Conservation (phyloP, 1,284 basidiomycete species). For the Cystobasidium pallidum region DNA sequence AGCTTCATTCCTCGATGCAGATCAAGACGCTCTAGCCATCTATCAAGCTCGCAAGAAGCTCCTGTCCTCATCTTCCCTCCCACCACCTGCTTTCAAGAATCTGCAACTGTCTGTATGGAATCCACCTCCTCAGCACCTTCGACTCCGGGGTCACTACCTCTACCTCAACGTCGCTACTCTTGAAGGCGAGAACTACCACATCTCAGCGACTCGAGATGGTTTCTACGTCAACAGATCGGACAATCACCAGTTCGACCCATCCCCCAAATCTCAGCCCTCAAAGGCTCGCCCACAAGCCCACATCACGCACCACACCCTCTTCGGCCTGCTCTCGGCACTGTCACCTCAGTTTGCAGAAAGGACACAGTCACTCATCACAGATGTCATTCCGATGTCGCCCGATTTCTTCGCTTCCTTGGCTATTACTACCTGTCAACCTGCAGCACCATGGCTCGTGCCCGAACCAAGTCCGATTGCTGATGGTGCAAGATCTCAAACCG, state of each 20-base stretch:
- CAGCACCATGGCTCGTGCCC: constrained; percentile 62
- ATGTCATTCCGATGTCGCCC: constrained; percentile 56
- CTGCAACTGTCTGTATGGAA: constrained; percentile 63
- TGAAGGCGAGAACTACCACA: constrained; percentile 62
- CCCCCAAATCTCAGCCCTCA: constrained; percentile 53
- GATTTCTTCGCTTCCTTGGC: constrained; percentile 58
- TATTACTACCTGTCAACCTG: constrained; percentile 62
- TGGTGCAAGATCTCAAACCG: constrained; percentile 62
- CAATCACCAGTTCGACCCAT: constrained; percentile 58
- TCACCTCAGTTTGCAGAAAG: constrained; percentile 53
- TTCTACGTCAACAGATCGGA: constrained; percentile 63
- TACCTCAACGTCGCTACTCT: constrained; percentile 63
- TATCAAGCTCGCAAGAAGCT: constrained; percentile 35
- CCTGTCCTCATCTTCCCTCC: constrained; percentile 25
- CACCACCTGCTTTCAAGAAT: constrained; percentile 45
- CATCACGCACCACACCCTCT: constrained; percentile 59
- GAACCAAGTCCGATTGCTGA: constrained; percentile 57
- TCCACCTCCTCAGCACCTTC: constrained; percentile 63
- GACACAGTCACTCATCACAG: constrained; percentile 33
- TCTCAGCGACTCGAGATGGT: constrained; percentile 62
- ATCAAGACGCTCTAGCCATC: constrained; percentile 17
- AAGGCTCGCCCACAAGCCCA: constrained; percentile 42
- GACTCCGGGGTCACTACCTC: constrained; percentile 62
- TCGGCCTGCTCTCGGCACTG: constrained; percentile 62
- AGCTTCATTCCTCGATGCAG: constrained; percentile 14